Conservation (phyloP, 352 stramenopile species). For the Pythium dissotocum region DNA sequence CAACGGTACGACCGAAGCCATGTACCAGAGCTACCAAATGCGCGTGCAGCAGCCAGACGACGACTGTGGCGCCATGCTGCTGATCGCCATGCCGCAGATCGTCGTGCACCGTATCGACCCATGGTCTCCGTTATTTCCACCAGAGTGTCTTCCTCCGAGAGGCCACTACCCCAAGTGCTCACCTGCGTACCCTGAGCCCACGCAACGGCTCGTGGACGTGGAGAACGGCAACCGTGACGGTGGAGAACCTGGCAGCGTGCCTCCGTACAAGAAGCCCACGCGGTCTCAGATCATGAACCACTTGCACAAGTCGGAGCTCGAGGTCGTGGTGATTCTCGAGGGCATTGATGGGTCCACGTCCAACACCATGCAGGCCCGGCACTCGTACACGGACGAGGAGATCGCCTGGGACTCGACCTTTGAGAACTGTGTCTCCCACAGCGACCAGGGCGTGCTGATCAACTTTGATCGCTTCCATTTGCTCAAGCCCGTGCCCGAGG, state of each 20-base stretch:
- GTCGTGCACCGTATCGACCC: conserved; percentile 86
- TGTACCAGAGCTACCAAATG: conserved; percentile 87
- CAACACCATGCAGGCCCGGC: conserved; percentile 85
- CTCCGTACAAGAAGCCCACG: conserved; percentile 63
- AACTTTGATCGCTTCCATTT: conserved; percentile 86
- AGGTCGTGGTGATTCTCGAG: conserved; percentile 82
- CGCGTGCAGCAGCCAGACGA: conserved; percentile 89
- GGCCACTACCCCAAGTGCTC: conserved; percentile 53
- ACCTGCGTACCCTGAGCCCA: conserved; percentile 70
- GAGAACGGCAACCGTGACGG: conserved; percentile 87
- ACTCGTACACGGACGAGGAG: conserved; percentile 82
- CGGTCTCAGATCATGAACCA: conserved; percentile 74
- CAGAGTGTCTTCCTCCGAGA: conserved; percentile 59
- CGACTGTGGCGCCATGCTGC: conserved; percentile 72
- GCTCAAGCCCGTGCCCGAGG: conserved; percentile 62
- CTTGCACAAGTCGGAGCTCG: conserved; percentile 62
- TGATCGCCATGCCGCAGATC: conserved; percentile 82
- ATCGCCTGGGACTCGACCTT: conserved; percentile 84
- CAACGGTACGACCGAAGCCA: conserved; percentile 47
- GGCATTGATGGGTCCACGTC: conserved; percentile 85
- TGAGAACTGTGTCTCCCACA: conserved; percentile 71
- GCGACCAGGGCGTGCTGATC: conserved; percentile 52
- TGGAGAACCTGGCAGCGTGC: conserved; percentile 14
- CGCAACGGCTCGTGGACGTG: conserved; percentile 70
- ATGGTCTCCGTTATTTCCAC: conserved; percentile 82